A percentile compares a stretch with the other conserved stretches of the same genome.
These are phyloP conservation scores for Globisporangium viniferum DNA, from an alignment of 352 stramenopile genomes.

Conservation along the genomic window DNA sequence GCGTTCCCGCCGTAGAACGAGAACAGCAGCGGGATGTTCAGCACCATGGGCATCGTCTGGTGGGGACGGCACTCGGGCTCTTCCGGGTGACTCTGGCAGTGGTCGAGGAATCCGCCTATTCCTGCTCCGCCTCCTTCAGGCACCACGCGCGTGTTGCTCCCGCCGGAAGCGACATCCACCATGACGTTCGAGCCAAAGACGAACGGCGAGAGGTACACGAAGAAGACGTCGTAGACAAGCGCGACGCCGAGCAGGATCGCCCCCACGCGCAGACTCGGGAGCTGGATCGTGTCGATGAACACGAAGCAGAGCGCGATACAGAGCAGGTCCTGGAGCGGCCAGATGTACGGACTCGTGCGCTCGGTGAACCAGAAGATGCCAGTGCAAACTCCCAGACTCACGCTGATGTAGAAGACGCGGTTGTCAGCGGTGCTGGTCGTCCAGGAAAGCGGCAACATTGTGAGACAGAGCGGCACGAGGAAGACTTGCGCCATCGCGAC, in stretches of 20 bases:
- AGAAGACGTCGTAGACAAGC: conserved; percentile 97
- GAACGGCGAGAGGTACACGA: conserved; percentile 93
- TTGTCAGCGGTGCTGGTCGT: neutral
- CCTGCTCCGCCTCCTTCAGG: neutral
- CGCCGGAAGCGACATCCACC: conserved; percentile 91
- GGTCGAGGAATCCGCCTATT: conserved; percentile 25
- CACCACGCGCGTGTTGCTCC: conserved; percentile 31
- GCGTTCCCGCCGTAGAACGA: conserved; percentile 87
- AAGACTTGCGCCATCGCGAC: conserved; percentile 46
- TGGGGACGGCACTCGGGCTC: conserved; percentile 55
- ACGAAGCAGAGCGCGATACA: conserved; percentile 91
- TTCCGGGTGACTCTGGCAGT: conserved; percentile 31
- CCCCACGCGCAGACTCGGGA: conserved; percentile 90
- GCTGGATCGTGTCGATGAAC: conserved; percentile 89
- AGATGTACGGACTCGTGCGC: conserved; percentile 58
- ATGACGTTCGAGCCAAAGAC: conserved; percentile 91
- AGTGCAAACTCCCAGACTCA: conserved; percentile 21
- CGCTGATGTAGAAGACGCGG: conserved; percentile 10
- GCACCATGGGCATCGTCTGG: conserved; percentile 93
- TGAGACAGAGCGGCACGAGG: conserved; percentile 25
- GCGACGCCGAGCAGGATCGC: conserved; percentile 87
- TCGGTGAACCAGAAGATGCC: conserved; percentile 55
- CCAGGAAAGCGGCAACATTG: neutral
- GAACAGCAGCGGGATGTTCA: conserved; percentile 48
- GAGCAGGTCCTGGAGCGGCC: conserved; percentile 91